phyloP scores from a whole-genome alignment of 352 stramenopile species.

The Discostella stelligera region DNA sequence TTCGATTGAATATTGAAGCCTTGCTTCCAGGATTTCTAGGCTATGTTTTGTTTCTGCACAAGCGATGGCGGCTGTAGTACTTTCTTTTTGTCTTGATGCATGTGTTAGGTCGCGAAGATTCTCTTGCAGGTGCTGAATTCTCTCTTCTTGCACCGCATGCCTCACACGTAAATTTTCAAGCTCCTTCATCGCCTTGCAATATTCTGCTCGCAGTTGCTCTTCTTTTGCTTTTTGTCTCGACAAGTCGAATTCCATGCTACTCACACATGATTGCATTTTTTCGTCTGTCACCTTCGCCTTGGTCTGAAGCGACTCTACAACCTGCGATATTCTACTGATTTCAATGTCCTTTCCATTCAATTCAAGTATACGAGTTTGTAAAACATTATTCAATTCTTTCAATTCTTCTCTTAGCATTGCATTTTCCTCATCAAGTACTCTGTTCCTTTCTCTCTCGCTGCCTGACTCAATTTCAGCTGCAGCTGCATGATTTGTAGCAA shows the following conservation, averaged over 20 bases:
- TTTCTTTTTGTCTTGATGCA: constrained; percentile 24
- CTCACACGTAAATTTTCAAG: constrained; percentile 15
- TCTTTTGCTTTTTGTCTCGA: constrained; percentile 16
- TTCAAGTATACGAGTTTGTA: neutral
- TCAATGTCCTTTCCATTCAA: constrained; percentile 2
- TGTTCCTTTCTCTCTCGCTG: constrained; percentile 28
- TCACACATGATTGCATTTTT: constrained; percentile 10
- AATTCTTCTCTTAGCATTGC: constrained; percentile 8
- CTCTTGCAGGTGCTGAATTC: constrained; percentile 9
- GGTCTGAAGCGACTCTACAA: constrained; percentile 3
- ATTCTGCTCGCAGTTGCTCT: constrained; percentile 15
- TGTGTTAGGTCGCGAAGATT: constrained; percentile 19
- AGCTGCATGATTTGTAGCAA: constrained; percentile 23
- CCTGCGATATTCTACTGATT: neutral
- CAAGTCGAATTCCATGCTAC: constrained; percentile 20
- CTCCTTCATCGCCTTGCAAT: constrained; percentile 20
- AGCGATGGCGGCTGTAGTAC: constrained; percentile 15
- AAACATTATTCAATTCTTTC: constrained; percentile 8
- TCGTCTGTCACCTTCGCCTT: constrained; percentile 3
- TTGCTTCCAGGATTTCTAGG: constrained; percentile 29
- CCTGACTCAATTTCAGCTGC: constrained; percentile 30
- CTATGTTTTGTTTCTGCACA: constrained; percentile 24
- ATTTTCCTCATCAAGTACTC: constrained; percentile 27
- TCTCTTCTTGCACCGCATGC: constrained; percentile 22
- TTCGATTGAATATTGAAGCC: constrained; percentile 24